Evolutionary conservation across 306 rosid species (phyloP), one percentile per base, ranked within the genome.

Genomic region (Canavalia ensiformis): DNA sequence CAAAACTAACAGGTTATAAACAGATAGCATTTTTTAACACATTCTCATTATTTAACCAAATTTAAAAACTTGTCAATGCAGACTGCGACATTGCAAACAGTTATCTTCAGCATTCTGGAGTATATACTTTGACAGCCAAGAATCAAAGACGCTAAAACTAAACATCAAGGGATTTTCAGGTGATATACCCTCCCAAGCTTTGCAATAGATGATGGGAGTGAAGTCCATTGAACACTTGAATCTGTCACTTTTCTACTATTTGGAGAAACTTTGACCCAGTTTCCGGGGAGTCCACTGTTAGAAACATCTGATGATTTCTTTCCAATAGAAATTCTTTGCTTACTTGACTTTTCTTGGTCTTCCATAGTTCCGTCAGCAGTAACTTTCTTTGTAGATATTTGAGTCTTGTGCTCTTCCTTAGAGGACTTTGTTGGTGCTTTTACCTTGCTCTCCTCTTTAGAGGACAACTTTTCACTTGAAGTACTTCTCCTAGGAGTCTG

Each of bases 161-260:
- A 4, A 81, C 60, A 67, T 34, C 44, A 85, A 69, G 37, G 42
- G 60, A 42, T 74, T 65, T 59, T 63, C 49, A 77, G 9, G 73
- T 34, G 62, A 73, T 78, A 62, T 88, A 96, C 99, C 99, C 78
- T 92, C 68, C 98, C 99, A 74, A 96, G 99, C 91, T 92, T 96
- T 81, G 97, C 92, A 60, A 96, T 89, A 37, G 97, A 90, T 45
- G 97, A 83, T 4, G 98, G 98, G 33, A 96, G 94, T 28, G 94
- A 88, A 86, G 94, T 77, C 98, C 98, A 96, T 46, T 94, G 91
- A 80, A 88, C 88, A 86, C 88, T 88, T 52, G 88, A 87, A 62
- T 96, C 97, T 29, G 89, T 85, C 89, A 94, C 87, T 74, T 87
- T 92, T 88, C 84, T 90, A 75, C 86, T 82, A 83, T 60, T 89